Evolutionary conservation across 2,329 filamentous ascomycete genomes (phyloP).

Genomic region (Scedosporium dehoogii): DNA sequence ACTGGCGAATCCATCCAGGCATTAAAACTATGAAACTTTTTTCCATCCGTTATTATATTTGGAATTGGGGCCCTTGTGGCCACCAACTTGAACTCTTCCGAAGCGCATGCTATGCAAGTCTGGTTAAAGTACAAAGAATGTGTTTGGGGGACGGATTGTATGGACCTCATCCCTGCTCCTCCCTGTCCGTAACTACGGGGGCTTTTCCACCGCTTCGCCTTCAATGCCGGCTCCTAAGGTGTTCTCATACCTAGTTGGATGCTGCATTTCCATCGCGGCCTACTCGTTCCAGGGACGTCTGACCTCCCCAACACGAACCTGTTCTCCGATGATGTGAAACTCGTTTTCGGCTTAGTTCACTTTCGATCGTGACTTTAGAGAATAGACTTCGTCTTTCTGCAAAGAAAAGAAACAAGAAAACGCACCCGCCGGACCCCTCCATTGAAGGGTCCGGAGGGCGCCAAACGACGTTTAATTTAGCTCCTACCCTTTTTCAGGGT

Average conservation of each 20-base stretch:
- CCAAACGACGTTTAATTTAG: background rate
- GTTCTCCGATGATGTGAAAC: background rate
- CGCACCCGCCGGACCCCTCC: background rate
- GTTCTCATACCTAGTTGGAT: background rate
- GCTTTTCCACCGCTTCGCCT: background rate
- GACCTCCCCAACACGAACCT: too few species aligned
- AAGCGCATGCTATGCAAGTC: background rate
- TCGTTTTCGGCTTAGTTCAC: background rate
- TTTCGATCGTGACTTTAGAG: background rate
- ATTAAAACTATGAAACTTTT: background rate
- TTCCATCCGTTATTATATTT: background rate
- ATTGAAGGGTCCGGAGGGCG: background rate
- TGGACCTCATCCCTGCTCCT: too few species aligned
- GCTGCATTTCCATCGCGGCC: background rate
- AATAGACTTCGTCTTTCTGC: background rate
- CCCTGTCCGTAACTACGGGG: background rate
- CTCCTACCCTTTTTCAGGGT: constrained; percentile 5
- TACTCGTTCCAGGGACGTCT: background rate
- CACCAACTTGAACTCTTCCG: background rate
- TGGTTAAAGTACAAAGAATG: background rate
- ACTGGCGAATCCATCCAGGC: too few species aligned
- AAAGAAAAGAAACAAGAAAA: background rate
- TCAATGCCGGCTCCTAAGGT: background rate
- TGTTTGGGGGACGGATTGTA: background rate
- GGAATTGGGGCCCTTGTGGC: background rate